A percentile compares a stretch with the other conserved stretches of the same genome.
Conservation (phyloP, 208 protist genomes). For the Trypanosoma avium region DNA sequence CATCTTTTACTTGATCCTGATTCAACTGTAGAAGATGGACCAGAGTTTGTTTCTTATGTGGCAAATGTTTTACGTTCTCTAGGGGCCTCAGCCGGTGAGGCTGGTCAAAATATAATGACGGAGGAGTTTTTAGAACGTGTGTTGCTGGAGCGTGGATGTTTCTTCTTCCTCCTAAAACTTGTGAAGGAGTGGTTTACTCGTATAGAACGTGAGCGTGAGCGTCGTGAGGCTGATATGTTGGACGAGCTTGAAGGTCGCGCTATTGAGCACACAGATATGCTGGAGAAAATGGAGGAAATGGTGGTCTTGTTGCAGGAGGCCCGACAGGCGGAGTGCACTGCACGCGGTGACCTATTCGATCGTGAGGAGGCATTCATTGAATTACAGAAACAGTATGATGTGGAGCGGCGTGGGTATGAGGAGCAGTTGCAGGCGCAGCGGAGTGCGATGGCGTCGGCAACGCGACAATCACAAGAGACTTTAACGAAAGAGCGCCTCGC, state of each 20-base stretch:
- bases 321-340: constrained; percentile 21
- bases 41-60: not conserved
- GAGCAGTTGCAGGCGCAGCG: not conserved
- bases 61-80: not conserved
- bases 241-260: constrained; percentile 26
- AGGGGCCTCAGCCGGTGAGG: not conserved
- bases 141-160: not conserved
- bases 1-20: not conserved
- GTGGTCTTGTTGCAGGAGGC: constrained; percentile 24
- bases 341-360: constrained; percentile 18
- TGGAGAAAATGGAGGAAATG: constrained; percentile 36
- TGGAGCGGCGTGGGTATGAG: constrained; percentile 5
- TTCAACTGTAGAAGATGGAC: not conserved
- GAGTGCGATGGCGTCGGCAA: not conserved
- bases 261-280: constrained; percentile 25
- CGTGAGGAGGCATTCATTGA: constrained; percentile 21
- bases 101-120: not conserved
- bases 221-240: constrained; percentile 7
- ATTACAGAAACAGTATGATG: constrained; percentile 6
- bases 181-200: not conserved
- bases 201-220: not conserved
- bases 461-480: not conserved
- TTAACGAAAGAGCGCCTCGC: not conserved
- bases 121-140: constrained; percentile 3
- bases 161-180: not conserved